phyloP scores from a whole-genome alignment of 176 grass and related monocot species.

The Musa troglodytarum region DNA sequence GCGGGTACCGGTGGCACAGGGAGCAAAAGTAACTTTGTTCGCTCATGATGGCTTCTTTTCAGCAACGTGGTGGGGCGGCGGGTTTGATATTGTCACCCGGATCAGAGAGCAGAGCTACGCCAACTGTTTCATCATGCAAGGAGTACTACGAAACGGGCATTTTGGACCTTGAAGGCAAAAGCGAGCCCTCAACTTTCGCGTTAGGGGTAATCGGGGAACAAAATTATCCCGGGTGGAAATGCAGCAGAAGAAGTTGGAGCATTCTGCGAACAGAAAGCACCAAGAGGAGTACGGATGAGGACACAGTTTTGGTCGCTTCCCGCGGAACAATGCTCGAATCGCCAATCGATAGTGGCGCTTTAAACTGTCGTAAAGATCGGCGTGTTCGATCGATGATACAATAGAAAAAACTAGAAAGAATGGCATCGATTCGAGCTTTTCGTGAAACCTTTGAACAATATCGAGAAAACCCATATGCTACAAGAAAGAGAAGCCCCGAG shows the following conservation, averaged over 20 bases:
- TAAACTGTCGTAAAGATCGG: not conserved
- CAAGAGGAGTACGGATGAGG: not conserved
- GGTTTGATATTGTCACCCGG: not conserved
- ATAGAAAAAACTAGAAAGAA: not conserved
- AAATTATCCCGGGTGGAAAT: not conserved
- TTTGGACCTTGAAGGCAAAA: not conserved
- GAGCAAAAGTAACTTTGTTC: no score
- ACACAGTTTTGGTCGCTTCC: not conserved
- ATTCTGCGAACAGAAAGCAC: not conserved
- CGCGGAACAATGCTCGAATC: not conserved
- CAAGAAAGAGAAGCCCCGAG: not conserved
- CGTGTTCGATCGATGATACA: not conserved
- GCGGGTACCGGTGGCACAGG: not conserved
- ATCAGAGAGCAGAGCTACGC: no score
- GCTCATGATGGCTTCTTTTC: not conserved
- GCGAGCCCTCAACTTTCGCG: not conserved
- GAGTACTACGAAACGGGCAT: not conserved
- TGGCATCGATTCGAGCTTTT: not conserved
- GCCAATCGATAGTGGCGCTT: not conserved
- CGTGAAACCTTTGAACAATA: not conserved
- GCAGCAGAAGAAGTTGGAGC: not conserved
- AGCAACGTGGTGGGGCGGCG: constrained; percentile 1
- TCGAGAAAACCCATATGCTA: no score
- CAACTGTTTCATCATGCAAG: no score
- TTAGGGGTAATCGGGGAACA: not conserved